Conservation (phyloP, 176 grass and related monocot species). For the Echinochloa phyllopogon region DNA sequence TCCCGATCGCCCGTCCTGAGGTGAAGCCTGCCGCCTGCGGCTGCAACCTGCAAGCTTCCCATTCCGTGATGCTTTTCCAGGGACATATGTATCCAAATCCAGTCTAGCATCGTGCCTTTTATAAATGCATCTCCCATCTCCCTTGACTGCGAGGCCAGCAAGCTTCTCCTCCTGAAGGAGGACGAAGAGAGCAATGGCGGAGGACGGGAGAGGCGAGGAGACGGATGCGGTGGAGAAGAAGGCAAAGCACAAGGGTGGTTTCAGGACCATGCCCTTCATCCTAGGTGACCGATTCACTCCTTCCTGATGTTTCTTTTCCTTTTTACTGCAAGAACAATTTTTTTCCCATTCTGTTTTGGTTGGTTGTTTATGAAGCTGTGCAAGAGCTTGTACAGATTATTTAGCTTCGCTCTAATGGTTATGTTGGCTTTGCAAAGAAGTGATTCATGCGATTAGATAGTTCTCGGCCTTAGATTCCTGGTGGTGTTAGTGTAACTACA, state of each 20-base stretch:
- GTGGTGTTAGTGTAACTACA: background rate
- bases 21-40: background rate
- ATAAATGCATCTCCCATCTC: background rate
- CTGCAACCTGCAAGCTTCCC: background rate
- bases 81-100: background rate
- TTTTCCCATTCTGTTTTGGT: no score
- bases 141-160: background rate
- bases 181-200: constrained; percentile 42
- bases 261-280: constrained; percentile 92
- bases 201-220: constrained; percentile 39
- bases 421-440: no score
- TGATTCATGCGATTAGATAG: background rate
- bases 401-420: background rate
- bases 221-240: background rate
- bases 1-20: background rate
- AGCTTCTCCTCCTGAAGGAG: constrained; percentile 7
- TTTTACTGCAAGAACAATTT: background rate
- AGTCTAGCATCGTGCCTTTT: background rate
- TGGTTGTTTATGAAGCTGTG: background rate
- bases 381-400: background rate
- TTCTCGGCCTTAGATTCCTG: constrained; percentile 5
- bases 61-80: background rate
- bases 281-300: constrained; percentile 46
- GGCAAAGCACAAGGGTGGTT: constrained; percentile 60
- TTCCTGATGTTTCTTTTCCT: background rate